A percentile compares a stretch with the other conserved stretches of the same genome.
Conservation (phyloP, 176 grass and related monocot genomes). For the Poa pratensis region DNA sequence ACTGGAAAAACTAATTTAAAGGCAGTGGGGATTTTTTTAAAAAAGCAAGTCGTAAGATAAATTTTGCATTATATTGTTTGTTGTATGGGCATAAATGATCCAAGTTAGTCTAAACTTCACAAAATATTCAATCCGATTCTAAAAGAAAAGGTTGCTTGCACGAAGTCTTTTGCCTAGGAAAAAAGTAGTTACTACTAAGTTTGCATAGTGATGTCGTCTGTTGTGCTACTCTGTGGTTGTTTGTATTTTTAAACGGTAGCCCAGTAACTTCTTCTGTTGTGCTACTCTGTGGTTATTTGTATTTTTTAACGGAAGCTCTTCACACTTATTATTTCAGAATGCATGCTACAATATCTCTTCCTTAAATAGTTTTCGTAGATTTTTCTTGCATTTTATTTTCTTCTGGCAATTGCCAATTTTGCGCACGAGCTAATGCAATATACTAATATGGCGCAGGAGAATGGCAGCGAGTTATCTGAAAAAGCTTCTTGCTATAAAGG, state of each 20-base stretch:
- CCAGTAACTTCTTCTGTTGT: neutral
- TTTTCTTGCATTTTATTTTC: slow-evolving; percentile 25
- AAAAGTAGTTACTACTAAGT: neutral
- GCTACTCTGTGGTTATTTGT: neutral
- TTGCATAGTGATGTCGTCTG: neutral
- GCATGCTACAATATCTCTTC: neutral
- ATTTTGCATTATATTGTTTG: slow-evolving; percentile 1
- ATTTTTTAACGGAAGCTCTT: neutral
- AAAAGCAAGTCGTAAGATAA: neutral
- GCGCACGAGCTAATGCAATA: slow-evolving; percentile 4
- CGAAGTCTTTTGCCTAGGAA: neutral
- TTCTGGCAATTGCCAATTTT: neutral
- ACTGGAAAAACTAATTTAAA: slow-evolving; percentile 25
- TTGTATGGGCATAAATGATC: neutral
- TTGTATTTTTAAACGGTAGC: neutral
- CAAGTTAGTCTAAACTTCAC: neutral
- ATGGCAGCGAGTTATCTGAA: slow-evolving; percentile 61
- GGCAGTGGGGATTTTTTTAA: neutral
- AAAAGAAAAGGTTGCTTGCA: neutral
- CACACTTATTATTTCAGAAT: neutral
- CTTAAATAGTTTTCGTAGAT: slow-evolving; percentile 8
- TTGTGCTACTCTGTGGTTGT: neutral
- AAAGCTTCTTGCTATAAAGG: slow-evolving; percentile 91
- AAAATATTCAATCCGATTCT: neutral
- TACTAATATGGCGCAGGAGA: slow-evolving; percentile 62